Evolutionary conservation across 2,329 filamentous ascomycete species (phyloP), one percentile per base, ranked within the genome.

Genomic region (Aureobasidium lini): DNA sequence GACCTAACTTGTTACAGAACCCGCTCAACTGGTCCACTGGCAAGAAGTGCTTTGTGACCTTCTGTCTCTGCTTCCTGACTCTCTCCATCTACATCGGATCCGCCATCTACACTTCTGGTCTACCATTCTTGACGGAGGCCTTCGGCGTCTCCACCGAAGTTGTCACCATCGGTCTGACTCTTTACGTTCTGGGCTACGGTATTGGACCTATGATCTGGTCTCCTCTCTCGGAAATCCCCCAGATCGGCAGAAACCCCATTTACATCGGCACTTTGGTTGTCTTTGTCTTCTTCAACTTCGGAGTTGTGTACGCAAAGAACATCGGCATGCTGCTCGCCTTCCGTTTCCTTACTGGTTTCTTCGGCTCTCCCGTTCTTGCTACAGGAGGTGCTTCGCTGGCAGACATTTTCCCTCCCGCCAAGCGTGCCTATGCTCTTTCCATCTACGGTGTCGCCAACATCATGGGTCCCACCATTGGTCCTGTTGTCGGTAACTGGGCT

Each of bases 321-420:
- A 76, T 83, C 48, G 77, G 75, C 6, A 80, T 80, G 70, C 39
- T 84, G 0, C 68, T 84, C 0, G 77, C 73, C 2, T 76, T 83
- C 42, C 76, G 80, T 6, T 82, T 81, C 64, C 62, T 83, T 0
- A 77, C 76, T 0, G 80, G 79, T 0, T 79, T 82, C 64, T 73
- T 80, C 62, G 78, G 79, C 1, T 72, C 70, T 0, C 76, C 77
- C 0, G 71, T 71, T 0, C 70, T 79, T 0, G 77, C 77, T 0
- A 79, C 75, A 1, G 76, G 76, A 2, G 77, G 72, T 43, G 77
- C 77, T 6, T 74, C 73, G 0, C 68, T 78, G 10, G 69, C 67
- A 0, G 77, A 79, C 57, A 76, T 79, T 32, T 78, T 72, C 66
- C 59, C 60, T 1, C 72, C 73, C 0, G 62, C 64, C 13, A 70